Percentiles rank a stretch among this genome's conserved stretches.
These are phyloP conservation scores for Aegilops sharonensis DNA, from an alignment of 176 grass and related monocot genomes.

Conservation along the genomic window DNA sequence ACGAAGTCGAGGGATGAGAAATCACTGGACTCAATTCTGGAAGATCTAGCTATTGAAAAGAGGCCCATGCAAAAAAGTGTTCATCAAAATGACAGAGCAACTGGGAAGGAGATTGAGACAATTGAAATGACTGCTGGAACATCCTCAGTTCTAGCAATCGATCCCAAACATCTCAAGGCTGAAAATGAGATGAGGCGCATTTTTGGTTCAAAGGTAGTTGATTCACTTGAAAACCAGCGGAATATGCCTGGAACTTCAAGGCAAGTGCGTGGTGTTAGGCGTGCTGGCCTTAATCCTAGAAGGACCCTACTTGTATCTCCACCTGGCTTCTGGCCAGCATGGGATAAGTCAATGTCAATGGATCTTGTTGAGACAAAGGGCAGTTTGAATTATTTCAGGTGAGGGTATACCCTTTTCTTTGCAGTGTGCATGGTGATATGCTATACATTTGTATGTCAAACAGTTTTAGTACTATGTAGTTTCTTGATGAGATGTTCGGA, in stretches of 20 bases:
- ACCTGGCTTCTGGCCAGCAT: slow-evolving; percentile 69
- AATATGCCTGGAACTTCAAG: slow-evolving; percentile 61
- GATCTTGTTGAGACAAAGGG: slow-evolving; percentile 75
- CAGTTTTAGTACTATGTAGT: neutral
- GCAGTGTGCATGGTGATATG: neutral
- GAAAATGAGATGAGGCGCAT: slow-evolving; percentile 97
- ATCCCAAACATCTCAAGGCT: slow-evolving; percentile 83
- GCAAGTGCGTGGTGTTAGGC: slow-evolving; percentile 72
- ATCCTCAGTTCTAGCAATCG: slow-evolving; percentile 62
- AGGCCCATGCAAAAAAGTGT: slow-evolving; percentile 31
- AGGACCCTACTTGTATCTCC: slow-evolving; percentile 82
- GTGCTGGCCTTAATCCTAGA: slow-evolving; percentile 65
- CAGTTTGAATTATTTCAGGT: slow-evolving; percentile 92
- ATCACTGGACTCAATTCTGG: slow-evolving; percentile 70
- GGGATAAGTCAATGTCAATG: slow-evolving; percentile 91
- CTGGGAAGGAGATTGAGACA: slow-evolving; percentile 48
- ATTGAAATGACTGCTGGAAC: slow-evolving; percentile 19
- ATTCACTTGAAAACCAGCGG: slow-evolving; percentile 89
- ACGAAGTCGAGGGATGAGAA: slow-evolving; percentile 47
- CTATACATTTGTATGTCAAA: neutral
- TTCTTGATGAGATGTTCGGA: neutral
- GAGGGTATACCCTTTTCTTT: slow-evolving; percentile 4
- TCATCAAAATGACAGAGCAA: slow-evolving; percentile 39
- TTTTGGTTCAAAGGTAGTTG: slow-evolving; percentile 97
- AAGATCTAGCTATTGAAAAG: slow-evolving; percentile 72